These are phyloP conservation scores for Babesia divergens DNA, from an alignment of 169 alveolate genomes.

Conservation along the genomic window DNA sequence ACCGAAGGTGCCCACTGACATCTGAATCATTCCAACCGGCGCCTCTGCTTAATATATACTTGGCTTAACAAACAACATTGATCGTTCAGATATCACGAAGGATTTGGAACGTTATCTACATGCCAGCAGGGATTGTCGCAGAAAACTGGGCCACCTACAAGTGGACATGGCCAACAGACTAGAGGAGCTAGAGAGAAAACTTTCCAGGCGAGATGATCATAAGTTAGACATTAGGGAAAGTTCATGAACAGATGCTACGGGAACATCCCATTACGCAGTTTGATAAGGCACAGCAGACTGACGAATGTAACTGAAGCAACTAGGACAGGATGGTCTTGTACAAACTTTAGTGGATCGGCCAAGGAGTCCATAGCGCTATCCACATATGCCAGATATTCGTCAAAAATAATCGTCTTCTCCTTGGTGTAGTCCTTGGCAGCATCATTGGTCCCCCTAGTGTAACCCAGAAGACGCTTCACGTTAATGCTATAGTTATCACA, in stretches of 20 bases:
- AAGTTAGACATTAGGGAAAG: no score
- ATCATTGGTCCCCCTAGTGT: neutral
- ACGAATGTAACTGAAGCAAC: slow-evolving; percentile 8
- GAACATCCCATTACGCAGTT: neutral
- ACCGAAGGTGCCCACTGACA: no score
- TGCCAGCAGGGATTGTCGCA: neutral
- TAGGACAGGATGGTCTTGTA: neutral
- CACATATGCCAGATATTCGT: neutral
- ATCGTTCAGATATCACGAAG: slow-evolving; percentile 21
- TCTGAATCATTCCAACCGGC: no score
- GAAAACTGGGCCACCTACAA: slow-evolving; percentile 6
- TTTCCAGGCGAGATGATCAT: no score
- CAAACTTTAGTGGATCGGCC: neutral
- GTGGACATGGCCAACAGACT: neutral
- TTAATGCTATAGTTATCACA: slow-evolving; percentile 1
- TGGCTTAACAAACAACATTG: no score
- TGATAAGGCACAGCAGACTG: neutral
- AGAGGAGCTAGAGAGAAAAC: neutral
- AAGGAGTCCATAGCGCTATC: neutral
- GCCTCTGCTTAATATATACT: no score
- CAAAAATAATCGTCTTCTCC: neutral
- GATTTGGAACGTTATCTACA: neutral
- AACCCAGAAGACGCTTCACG: slow-evolving; percentile 10
- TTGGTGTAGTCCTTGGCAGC: slow-evolving; percentile 12
- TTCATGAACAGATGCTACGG: no score